Conservation (phyloP, 164 flowering plant genomes). For the Aristolochia contorta region DNA sequence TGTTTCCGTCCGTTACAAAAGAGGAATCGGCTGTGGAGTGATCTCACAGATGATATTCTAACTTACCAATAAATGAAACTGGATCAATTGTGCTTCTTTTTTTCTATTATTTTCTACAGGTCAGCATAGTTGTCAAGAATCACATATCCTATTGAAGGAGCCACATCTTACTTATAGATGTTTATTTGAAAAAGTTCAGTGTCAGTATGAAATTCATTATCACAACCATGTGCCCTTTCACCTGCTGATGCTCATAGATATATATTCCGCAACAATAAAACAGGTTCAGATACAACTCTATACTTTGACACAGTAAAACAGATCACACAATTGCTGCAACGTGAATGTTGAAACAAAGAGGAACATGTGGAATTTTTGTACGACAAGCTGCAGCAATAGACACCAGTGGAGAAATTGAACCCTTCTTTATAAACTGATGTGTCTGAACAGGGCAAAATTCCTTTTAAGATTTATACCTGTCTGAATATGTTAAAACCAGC, state of each 20-base stretch:
- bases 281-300: neutral
- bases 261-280: neutral
- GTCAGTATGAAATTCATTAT: no score
- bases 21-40: no score
- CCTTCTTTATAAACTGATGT: neutral
- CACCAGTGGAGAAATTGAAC: slow-evolving; percentile 30
- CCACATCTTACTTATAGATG: no score
- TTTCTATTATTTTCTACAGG: no score
- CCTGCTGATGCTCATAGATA: neutral
- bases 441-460: neutral
- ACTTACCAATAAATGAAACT: no score
- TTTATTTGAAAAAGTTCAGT: no score
- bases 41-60: no score
- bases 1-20: no score
- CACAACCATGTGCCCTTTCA: no score
- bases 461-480: neutral
- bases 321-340: slow-evolving; percentile 42
- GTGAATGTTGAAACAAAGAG: slow-evolving; percentile 46
- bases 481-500: neutral
- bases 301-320: slow-evolving; percentile 1
- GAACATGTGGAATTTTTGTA: slow-evolving; percentile 16
- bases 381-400: slow-evolving; percentile 10
- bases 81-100: no score
- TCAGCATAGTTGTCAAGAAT: no score
- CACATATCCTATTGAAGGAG: no score